Base-by-base conservation (phyloP, 1,284 basidiomycete species). In the Ceratobasidium sp. region DNA sequence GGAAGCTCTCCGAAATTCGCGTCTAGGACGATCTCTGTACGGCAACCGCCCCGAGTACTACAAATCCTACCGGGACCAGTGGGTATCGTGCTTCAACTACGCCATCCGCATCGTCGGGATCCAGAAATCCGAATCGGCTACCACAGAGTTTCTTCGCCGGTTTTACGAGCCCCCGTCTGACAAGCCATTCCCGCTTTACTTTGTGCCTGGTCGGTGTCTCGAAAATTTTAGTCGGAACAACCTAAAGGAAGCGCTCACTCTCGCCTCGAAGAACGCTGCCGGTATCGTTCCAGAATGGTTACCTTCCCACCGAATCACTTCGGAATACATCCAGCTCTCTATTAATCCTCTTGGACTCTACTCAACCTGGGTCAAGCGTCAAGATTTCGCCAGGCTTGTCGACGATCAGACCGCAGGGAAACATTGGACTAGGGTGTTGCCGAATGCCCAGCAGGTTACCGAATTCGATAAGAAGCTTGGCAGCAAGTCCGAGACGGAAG, bases 111-210 rank as follows among this genome's bases (percentile, higher is more conserved):
- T 52, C 2, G 17, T 20, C 50, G 50, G 50, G 0, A 52, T 52
- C 50, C 50, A 52, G 50, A 52, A 52, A 52, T 52, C 50, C 20
- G 50, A 52, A n/a, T 52, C 50, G 50, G 50, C 50, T n/a, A 52
- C 50, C 20, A 20, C 50, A 7, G 17, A 52, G 6, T 52, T 52
- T 17, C 17, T 52, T n/a, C 15, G 20, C 20, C 50, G 50, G 17
- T 52, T 52, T 20, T 52, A 52, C 50, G 15, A 52, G 20, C 50
- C 50, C 50, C 20, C 50, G 50, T n/a, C 50, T 17, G 20, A n/a
- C 50, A 52, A 20, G 20, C 50, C 50, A 7, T 52, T 52, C 20
- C 50, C 50, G 13, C 50, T 52, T 17, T 52, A 52, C 50, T 52
- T 52, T 20, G 50, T 52, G 20, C 50, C 50, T 52, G 50, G 50